Evolutionary conservation across 305 asterid species (phyloP), one percentile per base, ranked within the genome.

Genomic region (Euphrasia arctica): DNA sequence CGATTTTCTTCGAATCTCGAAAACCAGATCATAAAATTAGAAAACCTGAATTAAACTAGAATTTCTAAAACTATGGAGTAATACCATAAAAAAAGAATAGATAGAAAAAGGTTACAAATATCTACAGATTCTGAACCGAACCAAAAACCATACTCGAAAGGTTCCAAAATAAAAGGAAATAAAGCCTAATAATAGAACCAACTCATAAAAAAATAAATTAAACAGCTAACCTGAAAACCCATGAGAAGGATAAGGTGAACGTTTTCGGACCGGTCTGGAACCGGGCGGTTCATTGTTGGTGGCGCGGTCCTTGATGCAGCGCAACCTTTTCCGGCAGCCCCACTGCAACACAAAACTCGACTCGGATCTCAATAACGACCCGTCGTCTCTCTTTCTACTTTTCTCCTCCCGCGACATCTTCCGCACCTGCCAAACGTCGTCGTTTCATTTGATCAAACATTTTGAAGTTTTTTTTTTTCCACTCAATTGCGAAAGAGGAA

Each of bases 281-380:
- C 87, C 84, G 72, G 78, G 59, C 60, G 89, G 72, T 43, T 72
- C 79, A 18, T 62, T 68, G 22, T 60, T 69, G 13, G 66, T 48
- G 58, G 61, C 79, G 71, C 75, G 89, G 47, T 67, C 79, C 87
- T 92, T 92, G 91, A 82, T 81, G 74, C 97, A 87, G 39, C 90
- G 83, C 68, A 83, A 54, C 77, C 93, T 71, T 72, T 92, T 92
- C 66, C 88, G 76, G 69, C 81, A 89, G 14, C 97, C 98, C 96
- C 94, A 48, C n/a, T n/a, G n/a, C n/a, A n/a, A n/a, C n/a, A n/a
- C n/a, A n/a, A n/a, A 48, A 11, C 54, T 48, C 15, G 54, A 48
- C 18, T 48, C 54, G 54, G 54, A 48, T 48, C 54, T 48, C 54
- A 13, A 48, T 18, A 48, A 13, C 54, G n/a, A 48, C 15, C 54